Conservation (phyloP, 257 asterid genomes). For the Ehretia macrophylla region DNA sequence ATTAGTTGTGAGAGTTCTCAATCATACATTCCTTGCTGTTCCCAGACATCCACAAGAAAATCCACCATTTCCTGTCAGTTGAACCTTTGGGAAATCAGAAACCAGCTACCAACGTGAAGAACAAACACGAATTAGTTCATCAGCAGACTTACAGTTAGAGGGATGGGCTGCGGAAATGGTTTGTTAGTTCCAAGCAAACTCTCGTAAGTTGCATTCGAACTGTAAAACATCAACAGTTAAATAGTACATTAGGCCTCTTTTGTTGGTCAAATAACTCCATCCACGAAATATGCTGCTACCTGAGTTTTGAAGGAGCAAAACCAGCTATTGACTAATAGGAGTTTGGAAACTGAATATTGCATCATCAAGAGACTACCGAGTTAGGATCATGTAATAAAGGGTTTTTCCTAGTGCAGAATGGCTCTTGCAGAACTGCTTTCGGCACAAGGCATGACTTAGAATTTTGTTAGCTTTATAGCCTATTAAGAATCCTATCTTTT, state of each 20-base stretch:
- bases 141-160: slow-evolving; percentile 64
- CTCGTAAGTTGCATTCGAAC: slow-evolving; percentile 73
- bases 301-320: neutral
- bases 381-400: no score
- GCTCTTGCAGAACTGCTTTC: no score
- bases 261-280: neutral
- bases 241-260: neutral
- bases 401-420: no score
- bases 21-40: slow-evolving; percentile 61
- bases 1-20: slow-evolving; percentile 14
- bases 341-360: no score
- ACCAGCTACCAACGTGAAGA: neutral
- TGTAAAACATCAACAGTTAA: slow-evolving; percentile 25
- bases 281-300: neutral
- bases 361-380: no score
- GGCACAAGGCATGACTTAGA: no score
- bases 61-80: slow-evolving; percentile 65
- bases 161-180: slow-evolving; percentile 75
- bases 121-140: neutral
- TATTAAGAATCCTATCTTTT: neutral
- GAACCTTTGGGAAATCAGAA: neutral
- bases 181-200: slow-evolving; percentile 76
- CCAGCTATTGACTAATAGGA: neutral
- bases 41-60: slow-evolving; percentile 64
- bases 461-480: no score